Percentiles rank a stretch among this genome's conserved stretches.
Evolutionary conservation across 2,329 filamentous ascomycete genomes (phyloP).

Genomic region (Helotiales sp.): DNA sequence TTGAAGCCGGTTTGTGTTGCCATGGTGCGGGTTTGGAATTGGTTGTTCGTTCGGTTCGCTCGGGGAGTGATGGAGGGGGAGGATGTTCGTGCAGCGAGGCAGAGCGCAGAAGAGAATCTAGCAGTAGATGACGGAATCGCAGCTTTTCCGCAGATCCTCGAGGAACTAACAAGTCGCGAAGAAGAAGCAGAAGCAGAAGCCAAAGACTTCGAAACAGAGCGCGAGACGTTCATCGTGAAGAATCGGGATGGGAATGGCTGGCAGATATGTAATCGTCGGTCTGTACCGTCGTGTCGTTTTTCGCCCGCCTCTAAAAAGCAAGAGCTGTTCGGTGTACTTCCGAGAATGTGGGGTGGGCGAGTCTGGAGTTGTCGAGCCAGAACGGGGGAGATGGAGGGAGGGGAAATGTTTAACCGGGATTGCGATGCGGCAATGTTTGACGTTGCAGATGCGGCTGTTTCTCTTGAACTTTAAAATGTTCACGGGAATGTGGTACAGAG

Average conservation of each 20-base stretch:
- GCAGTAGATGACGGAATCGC: too few species aligned
- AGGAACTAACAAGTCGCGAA: background rate
- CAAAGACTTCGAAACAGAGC: too few species aligned
- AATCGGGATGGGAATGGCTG: background rate
- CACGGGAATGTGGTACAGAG: too few species aligned
- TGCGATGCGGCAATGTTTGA: background rate
- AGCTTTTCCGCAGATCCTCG: too few species aligned
- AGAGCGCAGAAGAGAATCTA: background rate
- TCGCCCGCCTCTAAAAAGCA: background rate
- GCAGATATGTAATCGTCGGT: conserved; percentile 1
- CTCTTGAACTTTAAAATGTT: too few species aligned
- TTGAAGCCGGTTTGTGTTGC: conserved; percentile 45
- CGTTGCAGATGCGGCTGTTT: background rate
- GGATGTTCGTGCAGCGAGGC: conserved; percentile 2
- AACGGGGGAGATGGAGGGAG: background rate
- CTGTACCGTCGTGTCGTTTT: background rate
- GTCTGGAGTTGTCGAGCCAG: background rate
- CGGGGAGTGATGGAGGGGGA: conserved; percentile 22
- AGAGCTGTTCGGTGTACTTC: background rate
- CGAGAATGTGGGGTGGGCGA: conserved; percentile 1
- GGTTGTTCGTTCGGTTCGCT: too few species aligned
- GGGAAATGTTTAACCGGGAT: conserved; percentile 1
- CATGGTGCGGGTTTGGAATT: too few species aligned
- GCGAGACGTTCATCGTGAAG: conserved; percentile 22
- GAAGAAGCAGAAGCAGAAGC: conserved; percentile 17